These are phyloP conservation scores for Aspergillus phoenicis DNA, from an alignment of 2,329 filamentous ascomycete genomes.

Conservation along the genomic window DNA sequence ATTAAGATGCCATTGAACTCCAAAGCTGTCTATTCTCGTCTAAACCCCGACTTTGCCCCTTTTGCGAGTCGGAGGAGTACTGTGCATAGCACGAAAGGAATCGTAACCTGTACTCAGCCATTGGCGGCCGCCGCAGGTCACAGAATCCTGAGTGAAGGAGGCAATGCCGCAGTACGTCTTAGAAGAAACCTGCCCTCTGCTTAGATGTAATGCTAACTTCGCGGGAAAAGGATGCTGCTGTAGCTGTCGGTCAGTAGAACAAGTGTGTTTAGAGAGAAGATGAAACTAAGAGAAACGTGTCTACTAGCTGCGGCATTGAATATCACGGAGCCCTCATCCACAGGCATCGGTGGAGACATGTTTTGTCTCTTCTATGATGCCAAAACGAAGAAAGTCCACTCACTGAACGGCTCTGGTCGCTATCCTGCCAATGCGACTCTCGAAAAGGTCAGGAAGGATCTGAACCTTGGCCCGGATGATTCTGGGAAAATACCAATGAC, in stretches of 20 bases:
- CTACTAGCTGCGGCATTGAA: constrained; percentile 79
- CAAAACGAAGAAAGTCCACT: constrained; percentile 75
- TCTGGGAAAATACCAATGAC: constrained; percentile 67
- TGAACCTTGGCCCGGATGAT: constrained; percentile 65
- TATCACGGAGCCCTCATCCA: constrained; percentile 88
- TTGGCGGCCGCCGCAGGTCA: constrained; percentile 87
- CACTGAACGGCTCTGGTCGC: constrained; percentile 92
- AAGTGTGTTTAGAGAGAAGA: background rate
- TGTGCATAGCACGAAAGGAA: constrained; percentile 89
- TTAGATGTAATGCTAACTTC: background rate
- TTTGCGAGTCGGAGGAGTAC: constrained; percentile 78
- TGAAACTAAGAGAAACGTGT: background rate
- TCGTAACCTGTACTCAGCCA: constrained; percentile 87
- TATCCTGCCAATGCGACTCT: constrained; percentile 70
- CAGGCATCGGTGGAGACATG: constrained; percentile 95
- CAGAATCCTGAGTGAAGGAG: constrained; percentile 79
- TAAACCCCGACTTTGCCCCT: constrained; percentile 45
- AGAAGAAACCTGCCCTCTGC: no score
- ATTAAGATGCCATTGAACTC: constrained; percentile 52
- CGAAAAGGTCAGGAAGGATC: constrained; percentile 68
- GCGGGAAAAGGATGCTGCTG: constrained; percentile 77
- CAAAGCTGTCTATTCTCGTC: constrained; percentile 53
- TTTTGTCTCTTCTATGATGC: constrained; percentile 94
- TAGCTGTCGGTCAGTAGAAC: constrained; percentile 72
- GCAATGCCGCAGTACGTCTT: constrained; percentile 81